Percentiles rank a stretch among this genome's conserved stretches.
Evolutionary conservation across 345 rosid species (phyloP).

Genomic region (Eucalyptus regnans): DNA sequence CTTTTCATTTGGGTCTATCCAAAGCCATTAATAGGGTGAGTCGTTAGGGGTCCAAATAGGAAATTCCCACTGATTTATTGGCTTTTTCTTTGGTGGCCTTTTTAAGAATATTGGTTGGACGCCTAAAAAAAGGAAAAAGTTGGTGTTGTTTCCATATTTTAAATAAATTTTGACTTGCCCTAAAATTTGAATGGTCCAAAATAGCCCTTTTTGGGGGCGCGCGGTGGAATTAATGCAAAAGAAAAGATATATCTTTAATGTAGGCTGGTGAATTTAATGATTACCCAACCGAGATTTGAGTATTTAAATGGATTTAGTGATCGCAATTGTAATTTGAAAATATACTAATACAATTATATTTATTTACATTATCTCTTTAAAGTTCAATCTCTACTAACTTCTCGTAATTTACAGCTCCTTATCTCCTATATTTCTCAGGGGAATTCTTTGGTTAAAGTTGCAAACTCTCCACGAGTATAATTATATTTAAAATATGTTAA

Average conservation of each 20-base stretch:
- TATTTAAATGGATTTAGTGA: not conserved
- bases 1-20: not conserved
- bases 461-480: not conserved
- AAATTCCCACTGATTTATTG: not conserved
- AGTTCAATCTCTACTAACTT: not conserved
- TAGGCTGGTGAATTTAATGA: not conserved
- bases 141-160: not conserved
- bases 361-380: not conserved
- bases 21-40: not conserved
- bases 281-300: not conserved
- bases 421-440: not conserved
- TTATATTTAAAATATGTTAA: not conserved
- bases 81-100: not conserved
- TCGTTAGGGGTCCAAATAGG: not conserved
- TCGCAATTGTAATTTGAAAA: no score
- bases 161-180: not conserved
- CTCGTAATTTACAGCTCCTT: not conserved
- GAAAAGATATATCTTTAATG: not conserved
- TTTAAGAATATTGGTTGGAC: not conserved
- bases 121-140: not conserved
- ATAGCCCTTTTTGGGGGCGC: not conserved
- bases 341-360: not conserved
- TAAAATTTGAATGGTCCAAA: not conserved
- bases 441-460: not conserved
- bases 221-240: not conserved